These are phyloP conservation scores for Apiotrichum gamsii DNA, from an alignment of 1,284 basidiomycete genomes.

Conservation along the genomic window DNA sequence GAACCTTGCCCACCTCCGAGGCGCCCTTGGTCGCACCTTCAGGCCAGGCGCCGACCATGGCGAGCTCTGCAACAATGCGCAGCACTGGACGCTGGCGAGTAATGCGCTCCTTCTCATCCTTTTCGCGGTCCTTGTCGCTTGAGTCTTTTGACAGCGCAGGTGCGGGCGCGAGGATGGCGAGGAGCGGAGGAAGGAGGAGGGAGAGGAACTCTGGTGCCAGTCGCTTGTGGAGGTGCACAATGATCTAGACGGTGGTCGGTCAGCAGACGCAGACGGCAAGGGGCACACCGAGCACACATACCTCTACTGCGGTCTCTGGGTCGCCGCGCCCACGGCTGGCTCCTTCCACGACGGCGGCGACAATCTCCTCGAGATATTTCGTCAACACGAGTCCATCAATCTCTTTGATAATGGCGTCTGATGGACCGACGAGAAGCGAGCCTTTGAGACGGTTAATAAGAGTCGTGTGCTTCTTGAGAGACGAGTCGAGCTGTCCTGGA, in stretches of 20 bases:
- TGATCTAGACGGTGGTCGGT: constrained; percentile 54
- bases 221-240: constrained; percentile 81
- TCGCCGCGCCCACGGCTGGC: constrained; percentile 75
- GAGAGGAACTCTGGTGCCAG: constrained; percentile 74
- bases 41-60: constrained; percentile 62
- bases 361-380: constrained; percentile 95
- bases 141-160: constrained; percentile 37
- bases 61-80: constrained; percentile 82
- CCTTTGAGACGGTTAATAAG: constrained; percentile 77
- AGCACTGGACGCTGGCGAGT: constrained; percentile 76
- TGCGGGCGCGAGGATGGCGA: constrained; percentile 59
- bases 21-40: constrained; percentile 58
- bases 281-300: constrained; percentile 51
- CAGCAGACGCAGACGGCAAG: too few species aligned
- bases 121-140: constrained; percentile 66
- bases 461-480: constrained; percentile 86
- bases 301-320: constrained; percentile 85
- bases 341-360: constrained; percentile 79
- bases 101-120: constrained; percentile 78
- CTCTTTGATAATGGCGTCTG: constrained; percentile 81
- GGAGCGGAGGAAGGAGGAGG: constrained; percentile 60
- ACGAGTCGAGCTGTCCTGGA: constrained; percentile 64
- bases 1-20: constrained; percentile 68
- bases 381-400: constrained; percentile 80
- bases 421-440: constrained; percentile 38